Evolutionary conservation across 2,329 filamentous ascomycete species (phyloP).

Genomic region (Claviceps monticola): DNA sequence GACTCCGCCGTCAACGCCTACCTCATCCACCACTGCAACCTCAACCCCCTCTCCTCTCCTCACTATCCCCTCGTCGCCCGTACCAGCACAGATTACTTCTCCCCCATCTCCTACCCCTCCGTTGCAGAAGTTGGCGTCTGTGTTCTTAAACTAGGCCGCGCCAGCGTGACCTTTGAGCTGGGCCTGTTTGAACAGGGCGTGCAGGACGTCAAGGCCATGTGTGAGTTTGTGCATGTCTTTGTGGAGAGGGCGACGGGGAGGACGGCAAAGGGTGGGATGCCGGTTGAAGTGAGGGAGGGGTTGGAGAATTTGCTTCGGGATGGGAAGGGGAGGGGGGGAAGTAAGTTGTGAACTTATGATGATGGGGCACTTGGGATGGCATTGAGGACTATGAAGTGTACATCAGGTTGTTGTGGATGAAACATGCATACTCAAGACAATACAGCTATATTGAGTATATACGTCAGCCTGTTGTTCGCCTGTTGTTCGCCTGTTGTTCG

Average conservation of each 20-base stretch:
- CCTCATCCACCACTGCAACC: conserved; percentile 62
- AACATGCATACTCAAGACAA: not conserved
- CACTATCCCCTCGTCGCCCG: conserved; percentile 78
- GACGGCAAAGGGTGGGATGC: conserved; percentile 54
- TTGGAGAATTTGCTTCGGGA: conserved; percentile 20
- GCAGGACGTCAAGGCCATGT: conserved; percentile 66
- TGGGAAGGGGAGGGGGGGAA: not conserved
- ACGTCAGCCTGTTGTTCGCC: too few species aligned
- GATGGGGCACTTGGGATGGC: not conserved
- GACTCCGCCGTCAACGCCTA: conserved; percentile 87
- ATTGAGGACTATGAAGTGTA: not conserved
- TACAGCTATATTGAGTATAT: too few species aligned
- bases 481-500: too few species aligned
- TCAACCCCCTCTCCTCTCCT: conserved; percentile 53
- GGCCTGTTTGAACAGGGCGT: conserved; percentile 68
- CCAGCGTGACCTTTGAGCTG: conserved; percentile 82
- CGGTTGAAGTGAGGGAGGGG: conserved; percentile 39
- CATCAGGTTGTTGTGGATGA: not conserved
- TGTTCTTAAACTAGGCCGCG: conserved; percentile 71
- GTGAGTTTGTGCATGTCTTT: conserved; percentile 78
- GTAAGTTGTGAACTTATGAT: not conserved
- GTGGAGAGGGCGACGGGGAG: conserved; percentile 60
- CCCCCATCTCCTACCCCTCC: conserved; percentile 67
- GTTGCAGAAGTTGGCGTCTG: conserved; percentile 69
- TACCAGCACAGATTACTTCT: conserved; percentile 75